Base-by-base conservation (phyloP, 1,139 yeast species). In the Kodamaea arcana region DNA sequence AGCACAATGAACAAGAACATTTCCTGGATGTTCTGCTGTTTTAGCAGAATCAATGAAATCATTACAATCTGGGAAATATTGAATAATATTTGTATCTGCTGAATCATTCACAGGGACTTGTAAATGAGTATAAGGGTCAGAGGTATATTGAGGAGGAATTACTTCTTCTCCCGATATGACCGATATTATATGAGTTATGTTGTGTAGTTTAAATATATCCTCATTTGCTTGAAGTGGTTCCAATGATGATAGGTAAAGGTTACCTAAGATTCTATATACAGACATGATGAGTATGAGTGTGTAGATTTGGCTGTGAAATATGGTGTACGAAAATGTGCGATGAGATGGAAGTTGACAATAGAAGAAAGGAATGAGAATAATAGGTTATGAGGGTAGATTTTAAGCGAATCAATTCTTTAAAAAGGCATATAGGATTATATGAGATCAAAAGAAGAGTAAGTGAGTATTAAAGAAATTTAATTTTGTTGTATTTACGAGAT, bases 41-140 rank as follows among this genome's bases (percentile, higher is more conserved):
- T 85, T 61, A 0, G 90, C 88, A 2, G 57, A 48, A 30, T 82
- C 83, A 7, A 92, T 83, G 54, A 85, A 87, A 10, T 59, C 60
- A 48, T 82, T 82, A 2, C 84, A 67, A 30, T 72, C 71, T 11
- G 72, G 70, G 39, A 92, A 71, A 44, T 73, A 65, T 36, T 77
- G 74, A 40, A 88, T 54, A 10, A 92, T 69, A 45, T 90, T 80
- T 16, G 80, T 75, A 4, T 70, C 70, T 15, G 60, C 60, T 35
- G 72, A 75, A 54, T 92, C 98, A 41, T 85, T 81, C 6, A 90
- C 64, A 12, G 78, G 77, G 24, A 90, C 68, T 43, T 81, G 85
- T 39, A 78, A 67, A 46, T 79, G 78, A 11, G 61, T 62, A 54
- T 81, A 80, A 6, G 41, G 41, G 29, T 68, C 60, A 5, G 54